Percentiles rank a stretch among this genome's conserved stretches.
phyloP scores from a whole-genome alignment of 1,284 basidiomycete species.

The Psilocybe mexicana region DNA sequence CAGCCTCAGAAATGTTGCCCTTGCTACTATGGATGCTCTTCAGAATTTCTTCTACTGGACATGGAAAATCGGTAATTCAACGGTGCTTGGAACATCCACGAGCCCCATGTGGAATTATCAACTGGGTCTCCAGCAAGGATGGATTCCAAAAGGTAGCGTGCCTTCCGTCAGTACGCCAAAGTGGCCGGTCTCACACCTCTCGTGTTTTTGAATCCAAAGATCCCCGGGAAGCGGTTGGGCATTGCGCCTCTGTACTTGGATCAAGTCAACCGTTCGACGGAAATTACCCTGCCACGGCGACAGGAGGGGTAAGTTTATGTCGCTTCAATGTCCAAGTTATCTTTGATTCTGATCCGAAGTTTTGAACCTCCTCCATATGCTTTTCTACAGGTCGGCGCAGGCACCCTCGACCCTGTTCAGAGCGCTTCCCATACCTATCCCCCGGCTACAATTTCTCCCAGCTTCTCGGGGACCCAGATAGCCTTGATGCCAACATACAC shows the following conservation, averaged over 20 bases:
- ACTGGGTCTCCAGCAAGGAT: conserved; percentile 71
- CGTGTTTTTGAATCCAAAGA: conserved; percentile 34
- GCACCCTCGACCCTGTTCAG: conserved; percentile 37
- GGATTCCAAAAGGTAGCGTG: conserved; percentile 58
- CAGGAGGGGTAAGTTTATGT: conserved; percentile 52
- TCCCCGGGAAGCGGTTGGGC: conserved; percentile 64
- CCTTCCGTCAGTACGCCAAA: neutral
- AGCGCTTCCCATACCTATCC: conserved; percentile 38
- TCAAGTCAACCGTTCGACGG: conserved; percentile 53
- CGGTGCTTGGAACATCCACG: conserved; percentile 54
- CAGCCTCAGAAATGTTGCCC: conserved; percentile 54
- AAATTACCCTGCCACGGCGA: conserved; percentile 60
- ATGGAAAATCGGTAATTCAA: conserved; percentile 73
- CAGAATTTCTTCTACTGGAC: conserved; percentile 89
- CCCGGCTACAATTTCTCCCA: conserved; percentile 42
- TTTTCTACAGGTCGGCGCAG: conserved; percentile 32
- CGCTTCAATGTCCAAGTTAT: neutral
- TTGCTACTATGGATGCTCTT: conserved; percentile 73
- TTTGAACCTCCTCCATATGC: neutral
- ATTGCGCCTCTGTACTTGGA: conserved; percentile 47
- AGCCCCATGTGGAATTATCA: conserved; percentile 78
- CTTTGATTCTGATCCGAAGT: conserved; percentile 13
- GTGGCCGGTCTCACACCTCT: neutral
- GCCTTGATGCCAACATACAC: conserved; percentile 62
- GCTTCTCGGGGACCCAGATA: conserved; percentile 43